Base-by-base conservation (phyloP, 1,139 yeast species). In the Saccharomycopsis hybrid region DNA sequence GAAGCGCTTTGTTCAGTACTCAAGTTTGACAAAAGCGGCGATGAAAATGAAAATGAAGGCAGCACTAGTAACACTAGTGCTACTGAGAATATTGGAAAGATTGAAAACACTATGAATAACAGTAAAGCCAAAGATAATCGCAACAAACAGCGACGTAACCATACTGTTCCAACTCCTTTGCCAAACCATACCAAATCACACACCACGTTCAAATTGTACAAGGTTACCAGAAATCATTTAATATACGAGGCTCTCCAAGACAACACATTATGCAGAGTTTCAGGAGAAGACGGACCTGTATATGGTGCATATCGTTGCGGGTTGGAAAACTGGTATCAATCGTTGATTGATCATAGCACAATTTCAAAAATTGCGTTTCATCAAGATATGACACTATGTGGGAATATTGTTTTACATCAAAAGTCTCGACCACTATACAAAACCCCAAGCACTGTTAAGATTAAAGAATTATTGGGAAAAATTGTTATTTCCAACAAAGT, bases 251-350 rank as follows among this genome's bases (percentile, higher is more conserved):
- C 18, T 8, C 24, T 33, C 8, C 41, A 32, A n/a, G 36, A 18
- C 3, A 27, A 11, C 4, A n/a, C 47, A 42, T 24, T 30, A 1
- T 47, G 24, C 30, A 30, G 24, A 3, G 49, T 50, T 11, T 46
- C 46, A 27, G 53, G 53, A 5, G 51, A 49, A 30, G 49, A 49
- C 18, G 48, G 33, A 13, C 7, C 13, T 2, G 31, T 5, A 3
- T 49, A 30, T 31, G 49, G 33, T 9, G 13, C 7, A 30, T 36
- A 35, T 13, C 9, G 51, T 5, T 13, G 13, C 31, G 51, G 49
- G 4, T 27, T 49, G 25, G 45, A 31, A 9, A 27, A 39, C 18
- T 49, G 51, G 51, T 47, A 38, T 30, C 51, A 49, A 28, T 2
- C 41, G 7, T 29, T 49, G 11, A 46, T 49, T 29, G 46, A 40